A percentile compares a stretch with the other conserved stretches of the same genome.
phyloP scores from a whole-genome alignment of 345 rosid species.

The Arabis alpina region DNA sequence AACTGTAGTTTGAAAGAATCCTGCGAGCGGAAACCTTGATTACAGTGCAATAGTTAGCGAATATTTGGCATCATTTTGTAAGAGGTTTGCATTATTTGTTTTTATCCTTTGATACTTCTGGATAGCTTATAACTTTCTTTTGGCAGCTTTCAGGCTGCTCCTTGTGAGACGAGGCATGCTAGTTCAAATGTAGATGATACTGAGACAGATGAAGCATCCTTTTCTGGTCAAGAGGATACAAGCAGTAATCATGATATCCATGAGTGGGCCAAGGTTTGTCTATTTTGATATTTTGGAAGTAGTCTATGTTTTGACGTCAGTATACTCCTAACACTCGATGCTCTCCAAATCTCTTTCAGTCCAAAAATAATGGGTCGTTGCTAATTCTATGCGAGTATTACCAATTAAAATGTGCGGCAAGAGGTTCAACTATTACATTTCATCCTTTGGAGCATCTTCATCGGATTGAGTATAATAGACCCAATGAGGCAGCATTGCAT shows the following conservation, averaged over 20 bases:
- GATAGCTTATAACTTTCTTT: slow-evolving; percentile 22
- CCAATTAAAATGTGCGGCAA: slow-evolving; percentile 58
- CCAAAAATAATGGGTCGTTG: slow-evolving; percentile 73
- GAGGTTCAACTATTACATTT: slow-evolving; percentile 77
- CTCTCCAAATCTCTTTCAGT: slow-evolving; percentile 52
- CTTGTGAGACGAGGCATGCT: slow-evolving; percentile 66
- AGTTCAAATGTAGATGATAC: slow-evolving; percentile 71
- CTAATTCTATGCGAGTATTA: slow-evolving; percentile 84
- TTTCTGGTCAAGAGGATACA: slow-evolving; percentile 86
- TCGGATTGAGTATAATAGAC: slow-evolving; percentile 78
- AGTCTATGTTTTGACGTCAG: slow-evolving; percentile 14
- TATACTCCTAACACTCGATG: slow-evolving; percentile 5
- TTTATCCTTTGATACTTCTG: not conserved
- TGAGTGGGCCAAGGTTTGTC: slow-evolving; percentile 92
- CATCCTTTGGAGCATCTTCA: slow-evolving; percentile 94
- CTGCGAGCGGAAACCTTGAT: slow-evolving; percentile 2
- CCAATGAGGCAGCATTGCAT: slow-evolving; percentile 59
- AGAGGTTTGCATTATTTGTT: not conserved
- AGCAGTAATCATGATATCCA: slow-evolving; percentile 70
- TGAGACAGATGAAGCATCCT: slow-evolving; percentile 81
- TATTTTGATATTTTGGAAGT: slow-evolving; percentile 24
- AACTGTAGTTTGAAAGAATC: slow-evolving; percentile 1
- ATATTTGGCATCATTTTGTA: not conserved
- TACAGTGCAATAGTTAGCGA: not conserved
- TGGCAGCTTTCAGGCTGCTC: slow-evolving; percentile 80